Base-by-base conservation (phyloP, 2,329 filamentous ascomycete genomes). In the Aspergillus tanneri region DNA sequence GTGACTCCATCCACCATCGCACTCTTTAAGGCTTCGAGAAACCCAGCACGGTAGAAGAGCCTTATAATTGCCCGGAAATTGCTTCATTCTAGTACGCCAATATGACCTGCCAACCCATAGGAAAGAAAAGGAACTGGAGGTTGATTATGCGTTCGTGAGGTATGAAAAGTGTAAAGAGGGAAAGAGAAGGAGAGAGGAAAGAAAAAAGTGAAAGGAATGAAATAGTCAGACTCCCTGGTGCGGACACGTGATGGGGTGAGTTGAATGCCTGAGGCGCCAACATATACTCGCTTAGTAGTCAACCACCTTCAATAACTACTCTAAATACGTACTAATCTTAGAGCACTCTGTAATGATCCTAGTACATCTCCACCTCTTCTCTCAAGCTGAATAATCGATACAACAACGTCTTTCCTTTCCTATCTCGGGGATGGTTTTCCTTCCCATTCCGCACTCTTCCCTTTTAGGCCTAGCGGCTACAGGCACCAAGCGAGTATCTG, bases 131-230 rank as follows among this genome's bases (percentile, higher is more conserved):
- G 65, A 62, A 66, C 62, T 72, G 71, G 69, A 72, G 71, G 71
- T 73, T 74, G 71, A 74, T 73, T 74, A 73, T 72, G 71, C 71
- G 71, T 73, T 71, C 71, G 62, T 65, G 58, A 61, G 60, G 59
- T 67, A 57, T 58, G 61, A 61, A 56, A 68, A 68, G 69, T 72
- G 70, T 72, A 60, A 70, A 59, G 57, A 64, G 59, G 47, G 58
- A 59, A 58, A 59, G 43, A 49, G 50, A 47, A 43, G 24, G 18
- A 42, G 37, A 35, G 12, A 34, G 12, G 19, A 18, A 43, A 25
- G 19, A 28, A 43, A 24, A 14, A 6, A 24, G 3, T 9, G 19
- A 11, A 10, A 19, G 4, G 18, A 19, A n/a, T 16, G 16, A 39
- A 39, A 14, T 16, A 42, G n/a, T n/a, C n/a, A n/a, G n/a, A n/a